phyloP scores from a whole-genome alignment of 208 protist genomes.

The Acanthamoeba quina region DNA sequence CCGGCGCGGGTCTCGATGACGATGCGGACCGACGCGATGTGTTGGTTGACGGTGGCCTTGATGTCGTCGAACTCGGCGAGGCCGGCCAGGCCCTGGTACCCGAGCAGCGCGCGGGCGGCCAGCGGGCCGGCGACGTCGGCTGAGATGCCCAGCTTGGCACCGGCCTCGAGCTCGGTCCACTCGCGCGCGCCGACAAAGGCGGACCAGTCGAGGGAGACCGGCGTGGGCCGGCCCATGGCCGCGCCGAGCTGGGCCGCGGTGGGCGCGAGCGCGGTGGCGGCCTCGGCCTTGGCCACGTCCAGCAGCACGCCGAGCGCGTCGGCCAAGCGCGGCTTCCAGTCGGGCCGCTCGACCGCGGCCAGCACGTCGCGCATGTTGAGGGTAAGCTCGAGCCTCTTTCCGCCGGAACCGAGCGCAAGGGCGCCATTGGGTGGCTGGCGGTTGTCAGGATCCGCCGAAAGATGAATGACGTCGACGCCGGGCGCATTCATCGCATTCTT shows the following conservation, averaged over 20 bases:
- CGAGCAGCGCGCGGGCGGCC: not conserved
- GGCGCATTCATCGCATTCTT: not conserved
- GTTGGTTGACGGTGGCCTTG: slow-evolving; percentile 33
- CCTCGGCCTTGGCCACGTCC: not conserved
- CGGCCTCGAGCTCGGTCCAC: not conserved
- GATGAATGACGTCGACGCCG: not conserved
- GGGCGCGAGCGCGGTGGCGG: not conserved
- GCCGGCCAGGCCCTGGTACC: not conserved
- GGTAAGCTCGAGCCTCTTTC: too few relatives aligned
- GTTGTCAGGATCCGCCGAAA: not conserved
- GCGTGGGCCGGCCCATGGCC: not conserved
- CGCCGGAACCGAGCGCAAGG: not conserved
- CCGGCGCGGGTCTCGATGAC: not conserved
- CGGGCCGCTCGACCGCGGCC: not conserved
- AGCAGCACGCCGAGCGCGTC: slow-evolving; percentile 4
- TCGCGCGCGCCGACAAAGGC: not conserved
- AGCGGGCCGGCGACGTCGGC: not conserved
- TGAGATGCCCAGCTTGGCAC: not conserved
- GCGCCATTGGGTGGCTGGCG: not conserved
- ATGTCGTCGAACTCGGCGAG: not conserved
- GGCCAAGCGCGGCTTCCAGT: slow-evolving; percentile 10
- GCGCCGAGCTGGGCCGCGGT: not conserved
- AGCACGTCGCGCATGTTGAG: slow-evolving; percentile 8
- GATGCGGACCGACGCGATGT: not conserved
- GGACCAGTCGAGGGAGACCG: not conserved